A percentile compares a stretch with the other conserved stretches of the same genome.
Evolutionary conservation across 768 basidiomycete species (phyloP).

Genomic region (Mycena belliarum): DNA sequence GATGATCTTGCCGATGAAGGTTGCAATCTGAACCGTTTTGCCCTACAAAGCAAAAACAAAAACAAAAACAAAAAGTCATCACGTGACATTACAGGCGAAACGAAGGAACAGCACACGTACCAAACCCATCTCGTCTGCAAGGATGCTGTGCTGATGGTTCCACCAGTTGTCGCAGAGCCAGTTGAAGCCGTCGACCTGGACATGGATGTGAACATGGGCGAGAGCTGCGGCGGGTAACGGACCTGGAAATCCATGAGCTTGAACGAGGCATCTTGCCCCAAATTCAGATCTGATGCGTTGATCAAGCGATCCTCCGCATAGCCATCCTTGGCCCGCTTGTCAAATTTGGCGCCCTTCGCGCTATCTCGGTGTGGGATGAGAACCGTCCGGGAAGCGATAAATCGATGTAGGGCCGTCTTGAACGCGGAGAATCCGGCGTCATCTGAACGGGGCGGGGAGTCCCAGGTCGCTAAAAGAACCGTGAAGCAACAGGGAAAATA

Average conservation of each 20-base stretch:
- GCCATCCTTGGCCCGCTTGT: slow-evolving; percentile 56
- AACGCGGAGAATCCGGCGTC: slow-evolving; percentile 67
- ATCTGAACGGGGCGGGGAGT: slow-evolving; percentile 71
- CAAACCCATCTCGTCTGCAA: slow-evolving; percentile 98
- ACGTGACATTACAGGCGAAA: too few species aligned
- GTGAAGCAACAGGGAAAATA: slow-evolving; percentile 6
- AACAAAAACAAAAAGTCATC: too few species aligned
- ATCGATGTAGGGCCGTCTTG: slow-evolving; percentile 64
- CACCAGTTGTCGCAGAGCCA: slow-evolving; percentile 91
- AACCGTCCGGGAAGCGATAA: slow-evolving; percentile 62
- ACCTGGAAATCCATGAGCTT: slow-evolving; percentile 91
- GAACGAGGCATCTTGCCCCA: slow-evolving; percentile 65
- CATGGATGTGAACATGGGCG: not conserved
- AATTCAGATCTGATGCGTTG: slow-evolving; percentile 54
- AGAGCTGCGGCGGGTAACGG: slow-evolving; percentile 23
- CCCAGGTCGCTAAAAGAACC: slow-evolving; percentile 78
- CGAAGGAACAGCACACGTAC: slow-evolving; percentile 39
- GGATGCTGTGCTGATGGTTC: slow-evolving; percentile 79
- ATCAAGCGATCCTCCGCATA: slow-evolving; percentile 52
- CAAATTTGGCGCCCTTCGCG: slow-evolving; percentile 37
- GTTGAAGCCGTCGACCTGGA: slow-evolving; percentile 75
- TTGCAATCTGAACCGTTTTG: slow-evolving; percentile 90
- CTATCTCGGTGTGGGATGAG: slow-evolving; percentile 48
- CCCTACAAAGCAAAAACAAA: slow-evolving; percentile 52
- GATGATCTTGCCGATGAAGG: slow-evolving; percentile 73